Percentiles rank a stretch among this genome's conserved stretches.
Evolutionary conservation across 1,139 yeast species (phyloP).

Genomic region (Spathaspora sp.): DNA sequence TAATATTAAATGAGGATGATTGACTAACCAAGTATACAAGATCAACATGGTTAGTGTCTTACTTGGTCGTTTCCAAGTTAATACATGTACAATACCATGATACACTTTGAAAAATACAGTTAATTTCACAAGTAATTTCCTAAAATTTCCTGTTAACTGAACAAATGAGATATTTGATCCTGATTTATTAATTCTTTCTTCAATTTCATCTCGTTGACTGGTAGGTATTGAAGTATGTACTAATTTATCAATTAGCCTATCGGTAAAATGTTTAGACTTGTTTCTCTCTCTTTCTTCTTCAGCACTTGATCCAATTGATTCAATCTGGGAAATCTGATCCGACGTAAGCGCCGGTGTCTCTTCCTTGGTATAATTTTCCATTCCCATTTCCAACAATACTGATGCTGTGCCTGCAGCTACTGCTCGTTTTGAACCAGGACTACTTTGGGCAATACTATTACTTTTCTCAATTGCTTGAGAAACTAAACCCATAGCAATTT

Average conservation of each 20-base stretch:
- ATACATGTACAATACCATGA: conserved; percentile 51
- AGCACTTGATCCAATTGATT: conserved; percentile 25
- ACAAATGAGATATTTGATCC: conserved; percentile 44
- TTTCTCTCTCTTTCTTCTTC: conserved; percentile 9
- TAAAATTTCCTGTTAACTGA: conserved; percentile 49
- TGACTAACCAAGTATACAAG: conserved; percentile 56
- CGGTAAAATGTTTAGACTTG: conserved; percentile 49
- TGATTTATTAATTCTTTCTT: conserved; percentile 42
- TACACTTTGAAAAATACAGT: conserved; percentile 54
- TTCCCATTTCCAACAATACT: conserved; percentile 52
- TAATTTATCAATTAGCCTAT: conserved; percentile 53
- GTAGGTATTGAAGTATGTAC: conserved; percentile 46
- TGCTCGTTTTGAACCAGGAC: conserved; percentile 42
- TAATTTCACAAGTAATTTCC: conserved; percentile 52
- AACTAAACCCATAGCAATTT: conserved; percentile 12
- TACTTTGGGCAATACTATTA: conserved; percentile 26
- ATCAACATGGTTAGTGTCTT: conserved; percentile 54
- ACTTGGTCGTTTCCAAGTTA: conserved; percentile 65
- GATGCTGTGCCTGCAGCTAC: conserved; percentile 61
- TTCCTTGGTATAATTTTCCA: conserved; percentile 30
- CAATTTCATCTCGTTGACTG: conserved; percentile 47
- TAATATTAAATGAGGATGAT: conserved; percentile 69
- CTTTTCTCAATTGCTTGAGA: conserved; percentile 16
- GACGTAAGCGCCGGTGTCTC: conserved; percentile 17
- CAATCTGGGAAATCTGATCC: conserved; percentile 20